Evolutionary conservation across 164 flowering plant genomes (phyloP).

Genomic region (Protea cynaroides): DNA sequence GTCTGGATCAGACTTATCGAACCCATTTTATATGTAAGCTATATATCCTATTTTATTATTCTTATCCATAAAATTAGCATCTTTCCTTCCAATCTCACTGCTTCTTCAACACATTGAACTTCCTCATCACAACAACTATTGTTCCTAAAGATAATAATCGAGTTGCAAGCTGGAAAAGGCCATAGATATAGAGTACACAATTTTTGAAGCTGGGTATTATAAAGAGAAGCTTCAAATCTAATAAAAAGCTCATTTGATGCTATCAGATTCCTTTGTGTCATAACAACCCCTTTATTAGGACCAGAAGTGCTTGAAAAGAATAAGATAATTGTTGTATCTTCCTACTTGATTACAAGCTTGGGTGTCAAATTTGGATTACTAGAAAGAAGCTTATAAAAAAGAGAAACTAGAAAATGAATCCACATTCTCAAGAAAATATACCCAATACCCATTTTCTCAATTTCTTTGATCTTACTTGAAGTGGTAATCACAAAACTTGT

Average conservation of each 20-base stretch:
- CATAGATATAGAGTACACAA: constrained; percentile 67
- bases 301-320: constrained; percentile 85
- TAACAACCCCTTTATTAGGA: constrained; percentile 59
- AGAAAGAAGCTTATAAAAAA: too few relatives aligned
- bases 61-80: too few relatives aligned
- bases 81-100: too few relatives aligned
- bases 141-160: constrained; percentile 68
- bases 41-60: too few relatives aligned
- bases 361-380: constrained; percentile 11
- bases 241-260: constrained; percentile 59
- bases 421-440: too few relatives aligned
- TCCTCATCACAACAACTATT: too few relatives aligned
- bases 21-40: too few relatives aligned
- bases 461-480: constrained; percentile 14
- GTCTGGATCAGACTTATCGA: too few relatives aligned
- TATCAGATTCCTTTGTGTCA: constrained; percentile 69
- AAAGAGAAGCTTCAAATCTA: constrained; percentile 60
- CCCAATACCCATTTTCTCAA: too few relatives aligned
- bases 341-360: constrained; percentile 39
- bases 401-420: too few relatives aligned
- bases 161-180: constrained; percentile 49
- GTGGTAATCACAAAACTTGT: constrained; percentile 34
- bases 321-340: constrained; percentile 68
- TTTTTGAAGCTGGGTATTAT: constrained; percentile 34
- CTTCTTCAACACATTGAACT: constrained; percentile 41